phyloP scores from a whole-genome alignment of 495 filamentous ascomycete genomes.

The Xylaria telfairii region DNA sequence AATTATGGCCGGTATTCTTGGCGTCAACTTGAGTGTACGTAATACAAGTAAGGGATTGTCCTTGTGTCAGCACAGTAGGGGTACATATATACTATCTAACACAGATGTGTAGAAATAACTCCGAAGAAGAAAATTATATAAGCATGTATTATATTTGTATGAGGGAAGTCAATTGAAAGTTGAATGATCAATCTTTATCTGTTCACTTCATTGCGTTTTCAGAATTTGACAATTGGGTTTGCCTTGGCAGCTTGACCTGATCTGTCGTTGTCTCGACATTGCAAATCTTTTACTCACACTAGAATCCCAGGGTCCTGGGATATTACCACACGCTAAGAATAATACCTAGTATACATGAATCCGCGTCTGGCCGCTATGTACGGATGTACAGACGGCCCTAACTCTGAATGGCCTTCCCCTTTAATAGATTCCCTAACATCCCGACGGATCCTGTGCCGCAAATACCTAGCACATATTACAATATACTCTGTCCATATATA shows the following conservation, averaged over 20 bases:
- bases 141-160: too few species aligned
- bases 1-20: background rate
- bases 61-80: background rate
- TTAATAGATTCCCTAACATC: background rate
- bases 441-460: background rate
- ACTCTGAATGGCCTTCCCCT: background rate
- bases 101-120: background rate
- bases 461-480: background rate
- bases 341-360: slow-evolving; percentile 7
- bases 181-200: background rate
- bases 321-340: slow-evolving; percentile 11
- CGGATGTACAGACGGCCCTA: background rate
- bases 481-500: background rate
- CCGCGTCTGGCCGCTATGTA: background rate
- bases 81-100: too few species aligned
- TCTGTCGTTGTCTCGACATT: slow-evolving; percentile 7
- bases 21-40: background rate
- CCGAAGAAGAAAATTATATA: background rate
- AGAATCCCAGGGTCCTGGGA: background rate
- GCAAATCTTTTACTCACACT: slow-evolving; percentile 1
- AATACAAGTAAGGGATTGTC: background rate
- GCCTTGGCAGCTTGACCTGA: slow-evolving; percentile 1
- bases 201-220: background rate
- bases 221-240: background rate
- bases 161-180: background rate